Percentiles rank a stretch among this genome's conserved stretches.
These are phyloP conservation scores for Xylariaceae sp. DNA, from an alignment of 2,329 filamentous ascomycete species.

Conservation along the genomic window DNA sequence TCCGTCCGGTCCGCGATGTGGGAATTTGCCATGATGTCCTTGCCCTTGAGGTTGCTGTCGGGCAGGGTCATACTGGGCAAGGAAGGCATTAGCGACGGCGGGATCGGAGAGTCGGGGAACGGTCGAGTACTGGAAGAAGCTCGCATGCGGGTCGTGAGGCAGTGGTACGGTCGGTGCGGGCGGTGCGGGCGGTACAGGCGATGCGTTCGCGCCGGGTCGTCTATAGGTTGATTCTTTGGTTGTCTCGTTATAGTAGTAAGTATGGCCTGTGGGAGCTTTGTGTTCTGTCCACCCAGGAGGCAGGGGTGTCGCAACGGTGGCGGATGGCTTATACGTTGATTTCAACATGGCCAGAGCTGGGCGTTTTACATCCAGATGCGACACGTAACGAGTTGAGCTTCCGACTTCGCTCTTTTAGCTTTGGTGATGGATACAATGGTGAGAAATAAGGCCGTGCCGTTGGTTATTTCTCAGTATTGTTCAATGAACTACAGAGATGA, in stretches of 20 bases:
- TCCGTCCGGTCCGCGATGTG: conserved; percentile 44
- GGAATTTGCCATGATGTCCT: conserved; percentile 36
- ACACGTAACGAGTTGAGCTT: no score
- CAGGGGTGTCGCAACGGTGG: conserved; percentile 50
- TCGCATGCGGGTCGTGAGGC: conserved; percentile 30
- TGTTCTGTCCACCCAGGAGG: conserved; percentile 89
- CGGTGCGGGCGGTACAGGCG: conserved; percentile 13
- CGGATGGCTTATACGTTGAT: conserved; percentile 64
- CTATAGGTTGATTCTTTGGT: conserved; percentile 86
- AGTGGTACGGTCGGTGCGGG: conserved; percentile 5
- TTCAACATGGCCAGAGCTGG: conserved; percentile 54
- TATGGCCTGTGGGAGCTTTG: conserved; percentile 79
- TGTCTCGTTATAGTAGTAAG: conserved; percentile 78
- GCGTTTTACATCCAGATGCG: not conserved
- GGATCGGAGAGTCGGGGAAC: conserved; percentile 47
- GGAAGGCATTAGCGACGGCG: conserved; percentile 54
- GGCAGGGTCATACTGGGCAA: conserved; percentile 46
- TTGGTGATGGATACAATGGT: no score
- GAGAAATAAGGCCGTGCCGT: no score
- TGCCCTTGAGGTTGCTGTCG: conserved; percentile 33
- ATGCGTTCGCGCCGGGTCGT: conserved; percentile 49
- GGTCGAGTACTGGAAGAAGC: conserved; percentile 39
- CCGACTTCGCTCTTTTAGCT: not conserved
- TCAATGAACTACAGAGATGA: no score
- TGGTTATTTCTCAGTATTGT: no score